These are phyloP conservation scores for Neoboletus magnificus DNA, from an alignment of 768 basidiomycete species.

Conservation along the genomic window DNA sequence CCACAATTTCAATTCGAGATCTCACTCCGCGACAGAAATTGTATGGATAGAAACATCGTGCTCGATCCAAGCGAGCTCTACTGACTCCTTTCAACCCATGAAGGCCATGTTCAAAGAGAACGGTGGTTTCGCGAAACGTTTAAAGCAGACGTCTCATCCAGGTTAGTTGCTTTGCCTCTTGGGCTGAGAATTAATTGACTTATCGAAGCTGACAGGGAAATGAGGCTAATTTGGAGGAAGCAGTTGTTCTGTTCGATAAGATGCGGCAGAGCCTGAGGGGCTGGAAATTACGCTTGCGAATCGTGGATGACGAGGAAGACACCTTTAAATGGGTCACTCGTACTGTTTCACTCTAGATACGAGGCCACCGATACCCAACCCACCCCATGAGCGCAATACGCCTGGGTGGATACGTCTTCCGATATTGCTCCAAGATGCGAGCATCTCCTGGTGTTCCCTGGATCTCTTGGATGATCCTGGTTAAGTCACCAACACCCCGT, in stretches of 20 bases:
- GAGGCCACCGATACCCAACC: conserved; percentile 13
- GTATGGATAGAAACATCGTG: not conserved
- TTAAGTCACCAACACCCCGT: no score
- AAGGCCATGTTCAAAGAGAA: not conserved
- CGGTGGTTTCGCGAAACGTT: no score
- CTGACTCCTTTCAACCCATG: not conserved
- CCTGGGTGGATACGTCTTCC: not conserved
- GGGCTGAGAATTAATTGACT: not conserved
- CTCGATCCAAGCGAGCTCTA: not conserved
- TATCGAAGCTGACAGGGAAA: not conserved
- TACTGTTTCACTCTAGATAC: conserved; percentile 13
- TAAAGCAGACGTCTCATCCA: no score
- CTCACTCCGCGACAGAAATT: not conserved
- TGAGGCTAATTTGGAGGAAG: conserved; percentile 32
- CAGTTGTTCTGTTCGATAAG: conserved; percentile 28
- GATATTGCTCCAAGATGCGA: no score
- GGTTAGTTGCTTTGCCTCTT: not conserved
- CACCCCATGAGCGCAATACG: not conserved
- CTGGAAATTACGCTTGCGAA: not conserved
- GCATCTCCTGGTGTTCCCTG: no score
- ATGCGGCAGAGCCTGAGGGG: conserved; percentile 16
- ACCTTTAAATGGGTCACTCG: not conserved
- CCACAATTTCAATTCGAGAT: not conserved
- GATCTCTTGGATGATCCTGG: no score
- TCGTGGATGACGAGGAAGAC: not conserved